These are phyloP conservation scores for Saturnispora dispora DNA, from an alignment of 805 yeast species.

Conservation along the genomic window DNA sequence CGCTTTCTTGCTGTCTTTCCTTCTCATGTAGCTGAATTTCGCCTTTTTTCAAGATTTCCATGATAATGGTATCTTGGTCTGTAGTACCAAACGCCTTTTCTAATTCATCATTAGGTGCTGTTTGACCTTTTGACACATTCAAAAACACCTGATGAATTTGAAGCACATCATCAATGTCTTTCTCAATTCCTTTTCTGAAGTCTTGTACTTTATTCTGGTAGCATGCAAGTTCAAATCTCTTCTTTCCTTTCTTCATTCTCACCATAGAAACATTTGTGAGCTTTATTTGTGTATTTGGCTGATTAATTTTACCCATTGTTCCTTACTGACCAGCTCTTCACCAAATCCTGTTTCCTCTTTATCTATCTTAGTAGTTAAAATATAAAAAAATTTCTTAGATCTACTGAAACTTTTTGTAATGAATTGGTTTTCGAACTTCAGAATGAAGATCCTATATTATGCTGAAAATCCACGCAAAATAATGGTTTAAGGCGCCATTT, in stretches of 20 bases:
- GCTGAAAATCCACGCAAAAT: not conserved
- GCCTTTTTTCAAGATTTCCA: slow-evolving; percentile 80
- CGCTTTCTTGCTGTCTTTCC: slow-evolving; percentile 74
- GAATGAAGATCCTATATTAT: not conserved
- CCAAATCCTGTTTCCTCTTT: not conserved
- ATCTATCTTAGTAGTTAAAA: not conserved
- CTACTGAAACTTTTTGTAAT: not conserved
- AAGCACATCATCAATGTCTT: slow-evolving; percentile 88
- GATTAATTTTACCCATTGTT: slow-evolving; percentile 47
- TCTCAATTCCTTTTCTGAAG: slow-evolving; percentile 81
- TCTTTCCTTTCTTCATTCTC: slow-evolving; percentile 81
- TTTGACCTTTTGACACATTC: slow-evolving; percentile 90
- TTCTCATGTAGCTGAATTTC: slow-evolving; percentile 92
- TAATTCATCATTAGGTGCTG: slow-evolving; percentile 81
- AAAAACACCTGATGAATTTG: slow-evolving; percentile 92
- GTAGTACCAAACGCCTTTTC: slow-evolving; percentile 65
- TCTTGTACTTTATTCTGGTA: slow-evolving; percentile 96
- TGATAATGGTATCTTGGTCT: slow-evolving; percentile 62
- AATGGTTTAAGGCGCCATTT: not conserved
- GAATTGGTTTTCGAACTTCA: not conserved
- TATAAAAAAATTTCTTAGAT: not conserved
- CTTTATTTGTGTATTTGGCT: slow-evolving; percentile 82
- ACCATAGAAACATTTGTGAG: slow-evolving; percentile 92
- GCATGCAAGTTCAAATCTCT: slow-evolving; percentile 91
- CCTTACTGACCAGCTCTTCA: not conserved